phyloP scores from a whole-genome alignment of 371 early-diverging fungal species.

The Amoeboaphelidium occidentale region DNA sequence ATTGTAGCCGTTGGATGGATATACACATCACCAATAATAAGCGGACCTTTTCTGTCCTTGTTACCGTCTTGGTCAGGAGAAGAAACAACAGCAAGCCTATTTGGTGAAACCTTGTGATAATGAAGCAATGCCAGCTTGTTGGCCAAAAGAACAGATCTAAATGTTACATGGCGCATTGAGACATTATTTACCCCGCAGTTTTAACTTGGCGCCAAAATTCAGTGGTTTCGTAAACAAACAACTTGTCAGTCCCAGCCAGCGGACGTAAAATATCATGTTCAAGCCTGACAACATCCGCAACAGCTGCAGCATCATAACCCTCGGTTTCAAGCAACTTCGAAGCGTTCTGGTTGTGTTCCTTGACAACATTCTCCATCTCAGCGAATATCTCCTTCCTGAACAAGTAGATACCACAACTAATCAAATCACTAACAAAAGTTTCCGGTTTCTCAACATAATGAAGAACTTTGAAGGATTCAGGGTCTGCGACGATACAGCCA shows the following conservation, averaged over 20 bases:
- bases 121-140: conserved; percentile 69
- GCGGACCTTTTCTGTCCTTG: neutral
- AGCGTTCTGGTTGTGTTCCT: conserved; percentile 20
- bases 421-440: conserved; percentile 69
- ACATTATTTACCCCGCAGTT: conserved; percentile 41
- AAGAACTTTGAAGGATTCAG: conserved; percentile 52
- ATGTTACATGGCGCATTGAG: neutral
- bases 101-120: conserved; percentile 28
- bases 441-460: conserved; percentile 93
- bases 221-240: conserved; percentile 37
- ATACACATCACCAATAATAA: conserved; percentile 23
- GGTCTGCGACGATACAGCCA: conserved; percentile 74
- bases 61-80: conserved; percentile 10
- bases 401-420: conserved; percentile 78
- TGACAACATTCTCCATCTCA: conserved; percentile 52
- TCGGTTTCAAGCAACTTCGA: conserved; percentile 28
- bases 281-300: conserved; percentile 44
- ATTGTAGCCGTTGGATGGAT: conserved; percentile 81
- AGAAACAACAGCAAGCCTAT: too few relatives aligned
- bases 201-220: conserved; percentile 86
- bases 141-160: conserved; percentile 69
- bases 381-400: conserved; percentile 61
- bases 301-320: conserved; percentile 18
- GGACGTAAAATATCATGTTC: conserved; percentile 75
- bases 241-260: conserved; percentile 47